Evolutionary conservation across 768 basidiomycete species (phyloP), one percentile per base, ranked within the genome.

Genomic region (Floccularia luteovirens): DNA sequence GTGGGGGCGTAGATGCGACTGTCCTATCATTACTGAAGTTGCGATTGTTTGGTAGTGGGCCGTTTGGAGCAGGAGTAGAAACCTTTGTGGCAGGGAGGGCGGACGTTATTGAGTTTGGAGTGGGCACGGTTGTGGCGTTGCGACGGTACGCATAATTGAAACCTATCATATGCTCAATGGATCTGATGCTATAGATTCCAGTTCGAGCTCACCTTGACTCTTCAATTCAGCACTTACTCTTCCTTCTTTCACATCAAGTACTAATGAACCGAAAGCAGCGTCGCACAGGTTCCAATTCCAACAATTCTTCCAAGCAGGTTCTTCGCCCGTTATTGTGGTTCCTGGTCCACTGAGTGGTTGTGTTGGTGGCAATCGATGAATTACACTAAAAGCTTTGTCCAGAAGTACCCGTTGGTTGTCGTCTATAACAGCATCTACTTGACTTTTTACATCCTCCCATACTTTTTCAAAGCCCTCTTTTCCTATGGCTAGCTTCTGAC

Each of bases 261-360:
- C 67, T 24, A 99, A 72, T 8, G 79, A 80, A 1, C 96, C 94
- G 45, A 84, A 96, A 2, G 91, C 88, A 4, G 94, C 94, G 50
- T 99, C 96, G 47, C 92, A 92, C 31, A 98, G 64, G 53, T 97
- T 94, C 94, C 94, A 96, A 57, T 96, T 91, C 94, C 94, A 97
- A 57, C 90, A 91, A 58, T 96, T 97, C 63, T 97, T 99, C 96
- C 96, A 99, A 0, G 89, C 82, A 2, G 84, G 80, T 51, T 97
- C 92, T 58, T 99, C 94, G 2, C 75, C 73, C 2, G 74, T 69
- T 6, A 72, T 66, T 1, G 73, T 67, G 5, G 72, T 67, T 0
- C 66, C 70, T 4, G 72, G 68, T 16, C 63, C 67, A 28, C 61
- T 53, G 34, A 70, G 63, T 19, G 74, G 66, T 32, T 69, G 61